Evolutionary conservation across 2,329 filamentous ascomycete species (phyloP).

Genomic region (Diaporthe nobilis): DNA sequence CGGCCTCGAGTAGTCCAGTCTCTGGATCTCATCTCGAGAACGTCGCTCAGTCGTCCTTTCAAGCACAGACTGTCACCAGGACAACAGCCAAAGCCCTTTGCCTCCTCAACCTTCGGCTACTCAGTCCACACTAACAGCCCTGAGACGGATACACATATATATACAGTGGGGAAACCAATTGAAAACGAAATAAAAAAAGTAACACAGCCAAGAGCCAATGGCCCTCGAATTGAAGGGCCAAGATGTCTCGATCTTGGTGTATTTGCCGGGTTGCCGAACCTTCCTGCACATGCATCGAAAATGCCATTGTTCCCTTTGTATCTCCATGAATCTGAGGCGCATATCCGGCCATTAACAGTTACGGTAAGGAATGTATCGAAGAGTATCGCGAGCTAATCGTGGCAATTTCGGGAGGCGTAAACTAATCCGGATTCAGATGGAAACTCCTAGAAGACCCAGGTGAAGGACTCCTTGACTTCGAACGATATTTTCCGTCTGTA

Average conservation of each 20-base stretch:
- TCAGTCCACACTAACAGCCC: not conserved
- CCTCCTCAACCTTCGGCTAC: not conserved
- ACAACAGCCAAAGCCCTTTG: not conserved
- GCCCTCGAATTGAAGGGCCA: slow-evolving; percentile 1
- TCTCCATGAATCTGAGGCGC: slow-evolving; percentile 50
- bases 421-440: not conserved
- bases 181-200: not conserved
- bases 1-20: no score
- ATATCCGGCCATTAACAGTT: not conserved
- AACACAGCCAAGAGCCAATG: slow-evolving; percentile 2
- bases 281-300: not conserved
- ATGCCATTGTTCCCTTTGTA: not conserved
- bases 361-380: slow-evolving; percentile 33
- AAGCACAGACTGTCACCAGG: not conserved
- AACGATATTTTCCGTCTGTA: slow-evolving; percentile 56
- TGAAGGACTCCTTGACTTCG: slow-evolving; percentile 74
- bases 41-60: not conserved
- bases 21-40: not conserved
- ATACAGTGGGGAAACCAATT: not conserved
- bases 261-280: not conserved
- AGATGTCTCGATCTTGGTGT: not conserved
- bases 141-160: not conserved
- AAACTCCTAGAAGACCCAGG: slow-evolving; percentile 67
- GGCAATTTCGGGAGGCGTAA: not conserved
- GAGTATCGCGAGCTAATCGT: not conserved